phyloP scores from a whole-genome alignment of 2,329 filamentous ascomycete species.

The Apiospora hydei region DNA sequence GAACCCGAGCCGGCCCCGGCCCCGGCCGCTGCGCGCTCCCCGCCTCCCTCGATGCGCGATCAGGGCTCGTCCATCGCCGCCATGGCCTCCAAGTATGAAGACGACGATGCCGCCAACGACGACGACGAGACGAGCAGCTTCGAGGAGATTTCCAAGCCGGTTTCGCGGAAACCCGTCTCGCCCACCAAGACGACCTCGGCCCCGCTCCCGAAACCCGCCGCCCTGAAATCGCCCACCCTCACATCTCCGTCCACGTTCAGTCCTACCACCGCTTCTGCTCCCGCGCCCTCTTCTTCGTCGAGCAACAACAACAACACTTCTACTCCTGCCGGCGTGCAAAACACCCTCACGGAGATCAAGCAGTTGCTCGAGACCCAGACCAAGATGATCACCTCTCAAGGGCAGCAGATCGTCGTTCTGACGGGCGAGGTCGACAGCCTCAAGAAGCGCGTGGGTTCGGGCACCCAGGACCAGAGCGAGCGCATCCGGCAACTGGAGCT shows the following conservation, averaged over 20 bases:
- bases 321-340: conserved; percentile 61
- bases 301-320: conserved; percentile 37
- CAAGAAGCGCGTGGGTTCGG: conserved; percentile 76
- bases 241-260: conserved; percentile 39
- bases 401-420: conserved; percentile 73
- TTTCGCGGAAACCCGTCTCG: conserved; percentile 59
- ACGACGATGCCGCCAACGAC: conserved; percentile 66
- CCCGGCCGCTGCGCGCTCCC: conserved; percentile 55
- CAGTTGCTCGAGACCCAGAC: conserved; percentile 78
- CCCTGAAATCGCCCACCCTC: conserved; percentile 48
- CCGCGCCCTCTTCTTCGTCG: conserved; percentile 33
- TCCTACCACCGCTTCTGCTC: conserved; percentile 44
- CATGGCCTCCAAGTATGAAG: conserved; percentile 86
- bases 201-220: conserved; percentile 48
- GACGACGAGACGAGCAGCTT: conserved; percentile 79
- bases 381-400: conserved; percentile 76
- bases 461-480: conserved; percentile 69
- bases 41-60: conserved; percentile 77
- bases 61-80: conserved; percentile 87
- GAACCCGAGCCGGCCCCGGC: conserved; percentile 60
- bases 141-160: conserved; percentile 81
- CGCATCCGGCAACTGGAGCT: conserved; percentile 72
- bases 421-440: conserved; percentile 79
- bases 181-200: conserved; percentile 48
- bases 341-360: conserved; percentile 79